A percentile compares a stretch with the other conserved stretches of the same genome.
Conservation (phyloP, 495 filamentous ascomycete species). For the Bacidia rubella region DNA sequence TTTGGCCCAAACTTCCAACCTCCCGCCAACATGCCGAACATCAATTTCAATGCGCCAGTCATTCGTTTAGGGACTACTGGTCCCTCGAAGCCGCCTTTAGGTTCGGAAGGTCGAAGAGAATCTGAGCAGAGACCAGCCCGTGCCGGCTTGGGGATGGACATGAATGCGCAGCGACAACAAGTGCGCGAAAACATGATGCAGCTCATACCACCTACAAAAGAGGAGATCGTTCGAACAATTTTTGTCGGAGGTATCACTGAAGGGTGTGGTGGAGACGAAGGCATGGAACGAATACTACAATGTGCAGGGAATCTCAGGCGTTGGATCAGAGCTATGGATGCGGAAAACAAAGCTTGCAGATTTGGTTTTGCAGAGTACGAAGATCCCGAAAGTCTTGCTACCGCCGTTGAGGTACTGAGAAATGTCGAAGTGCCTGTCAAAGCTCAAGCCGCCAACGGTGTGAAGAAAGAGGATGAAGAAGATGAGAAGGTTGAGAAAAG, state of each 20-base stretch:
- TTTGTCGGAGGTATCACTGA: conserved; percentile 81
- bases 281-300: conserved; percentile 66
- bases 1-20: conserved; percentile 80
- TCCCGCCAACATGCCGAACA: conserved; percentile 86
- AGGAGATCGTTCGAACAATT: conserved; percentile 82
- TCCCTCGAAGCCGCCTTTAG: conserved; percentile 46
- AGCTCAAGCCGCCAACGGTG: conserved; percentile 43
- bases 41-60: conserved; percentile 95
- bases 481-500: conserved; percentile 53
- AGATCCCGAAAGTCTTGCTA: conserved; percentile 75
- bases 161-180: conserved; percentile 55
- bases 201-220: conserved; percentile 69
- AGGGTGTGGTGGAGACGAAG: conserved; percentile 62
- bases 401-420: conserved; percentile 74
- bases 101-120: conserved; percentile 28
- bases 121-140: conserved; percentile 41
- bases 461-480: conserved; percentile 35
- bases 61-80: conserved; percentile 74
- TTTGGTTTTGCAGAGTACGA: conserved; percentile 98
- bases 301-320: conserved; percentile 65
- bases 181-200: conserved; percentile 64
- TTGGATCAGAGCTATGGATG: conserved; percentile 74
- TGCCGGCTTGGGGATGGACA: conserved; percentile 50
- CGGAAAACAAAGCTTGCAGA: conserved; percentile 67
- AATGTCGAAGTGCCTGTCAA: conserved; percentile 77